Evolutionary conservation across 2,329 filamentous ascomycete genomes (phyloP).

Genomic region (Sporothrix curviconia): DNA sequence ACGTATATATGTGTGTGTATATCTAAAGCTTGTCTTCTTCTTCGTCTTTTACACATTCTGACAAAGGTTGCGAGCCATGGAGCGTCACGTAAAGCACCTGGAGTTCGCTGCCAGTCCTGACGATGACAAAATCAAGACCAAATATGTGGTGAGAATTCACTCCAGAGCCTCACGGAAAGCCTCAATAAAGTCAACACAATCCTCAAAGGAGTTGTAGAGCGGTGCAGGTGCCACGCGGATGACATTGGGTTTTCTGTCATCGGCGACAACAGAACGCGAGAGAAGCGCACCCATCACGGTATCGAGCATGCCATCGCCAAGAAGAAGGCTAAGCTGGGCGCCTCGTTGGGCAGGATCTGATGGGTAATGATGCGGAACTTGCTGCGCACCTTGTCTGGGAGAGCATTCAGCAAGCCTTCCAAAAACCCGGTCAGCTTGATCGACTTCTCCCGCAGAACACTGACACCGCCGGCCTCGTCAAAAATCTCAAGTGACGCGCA

Average conservation of each 20-base stretch:
- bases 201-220: conserved; percentile 73
- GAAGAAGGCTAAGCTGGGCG: conserved; percentile 68
- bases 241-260: conserved; percentile 80
- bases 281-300: conserved; percentile 57
- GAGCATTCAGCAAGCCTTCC: conserved; percentile 54
- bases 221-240: conserved; percentile 78
- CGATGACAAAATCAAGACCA: not conserved
- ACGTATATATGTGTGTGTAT: too few species aligned
- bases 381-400: conserved; percentile 28
- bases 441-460: conserved; percentile 62
- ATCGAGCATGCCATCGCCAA: conserved; percentile 66
- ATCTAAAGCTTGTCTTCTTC: too few species aligned
- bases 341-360: conserved; percentile 60
- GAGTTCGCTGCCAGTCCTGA: too few species aligned
- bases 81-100: too few species aligned
- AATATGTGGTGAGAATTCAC: too few species aligned
- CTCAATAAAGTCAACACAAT: conserved; percentile 32
- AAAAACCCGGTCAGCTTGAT: conserved; percentile 69
- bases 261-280: conserved; percentile 64
- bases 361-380: conserved; percentile 65
- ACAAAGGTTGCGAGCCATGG: too few species aligned
- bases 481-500: conserved; percentile 70
- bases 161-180: conserved; percentile 15
- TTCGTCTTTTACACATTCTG: too few species aligned
- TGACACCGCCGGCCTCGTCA: conserved; percentile 58